These are phyloP conservation scores for Suillus cothurnatus DNA, from an alignment of 768 basidiomycete species.

Conservation along the genomic window DNA sequence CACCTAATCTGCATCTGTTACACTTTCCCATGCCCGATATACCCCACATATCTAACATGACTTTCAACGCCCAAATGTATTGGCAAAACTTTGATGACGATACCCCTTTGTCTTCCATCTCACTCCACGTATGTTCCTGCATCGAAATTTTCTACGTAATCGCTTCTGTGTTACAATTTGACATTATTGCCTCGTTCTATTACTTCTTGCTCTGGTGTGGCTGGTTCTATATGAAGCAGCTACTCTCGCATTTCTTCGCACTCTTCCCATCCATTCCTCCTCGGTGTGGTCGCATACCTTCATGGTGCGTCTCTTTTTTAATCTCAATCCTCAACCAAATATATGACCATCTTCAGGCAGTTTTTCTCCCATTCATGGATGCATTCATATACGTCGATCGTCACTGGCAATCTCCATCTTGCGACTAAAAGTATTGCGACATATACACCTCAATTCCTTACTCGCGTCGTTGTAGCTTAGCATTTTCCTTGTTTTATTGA, in stretches of 20 bases:
- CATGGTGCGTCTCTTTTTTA: not conserved
- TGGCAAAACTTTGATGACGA: conserved; percentile 6
- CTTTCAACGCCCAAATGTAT: conserved; percentile 5
- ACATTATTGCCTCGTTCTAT: conserved; percentile 4
- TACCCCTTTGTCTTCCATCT: not conserved
- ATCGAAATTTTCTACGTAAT: conserved; percentile 6
- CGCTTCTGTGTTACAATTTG: conserved; percentile 1
- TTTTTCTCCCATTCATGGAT: conserved; percentile 1
- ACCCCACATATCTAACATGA: conserved; percentile 8
- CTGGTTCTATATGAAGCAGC: not conserved
- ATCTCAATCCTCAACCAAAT: not conserved
- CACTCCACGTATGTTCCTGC: not conserved
- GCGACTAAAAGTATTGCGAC: conserved; percentile 15
- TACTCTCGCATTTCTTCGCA: not conserved
- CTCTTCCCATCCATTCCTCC: not conserved
- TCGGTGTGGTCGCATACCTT: conserved; percentile 1
- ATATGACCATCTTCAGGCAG: not conserved
- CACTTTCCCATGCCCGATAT: conserved; percentile 14
- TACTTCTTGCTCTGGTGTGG: not conserved
- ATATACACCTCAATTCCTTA: conserved; percentile 11
- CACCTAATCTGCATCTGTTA: conserved; percentile 38
- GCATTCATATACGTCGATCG: conserved; percentile 6
- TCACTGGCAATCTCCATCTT: not conserved
- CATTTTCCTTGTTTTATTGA: conserved; percentile 6
- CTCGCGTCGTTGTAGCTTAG: conserved; percentile 5